These are phyloP conservation scores for Tetrahymena elliotti DNA, from an alignment of 73 alveolate genomes.

Conservation along the genomic window DNA sequence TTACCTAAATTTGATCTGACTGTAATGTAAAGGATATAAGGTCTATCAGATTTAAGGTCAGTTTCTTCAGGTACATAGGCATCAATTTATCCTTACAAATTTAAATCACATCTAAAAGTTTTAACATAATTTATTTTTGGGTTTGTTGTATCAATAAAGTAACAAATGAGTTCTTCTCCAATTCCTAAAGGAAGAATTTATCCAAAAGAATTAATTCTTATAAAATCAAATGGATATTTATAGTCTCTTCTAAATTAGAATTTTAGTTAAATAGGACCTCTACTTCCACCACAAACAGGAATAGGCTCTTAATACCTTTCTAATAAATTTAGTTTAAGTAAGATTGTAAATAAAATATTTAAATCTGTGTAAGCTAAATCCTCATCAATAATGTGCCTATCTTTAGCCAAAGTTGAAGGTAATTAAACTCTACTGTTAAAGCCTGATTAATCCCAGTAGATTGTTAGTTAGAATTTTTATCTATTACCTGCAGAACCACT, in stretches of 20 bases:
- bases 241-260: constrained; percentile 2
- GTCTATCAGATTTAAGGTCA: constrained; percentile 16
- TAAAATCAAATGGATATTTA: constrained; percentile 23
- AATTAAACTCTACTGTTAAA: background rate
- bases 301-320: constrained; percentile 16
- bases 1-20: background rate
- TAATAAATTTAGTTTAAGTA: background rate
- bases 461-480: background rate
- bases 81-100: background rate
- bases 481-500: background rate
- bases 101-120: constrained; percentile 35
- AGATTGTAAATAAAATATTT: background rate
- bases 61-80: constrained; percentile 31
- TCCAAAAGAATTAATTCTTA: background rate
- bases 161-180: background rate
- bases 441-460: constrained; percentile 1
- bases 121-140: constrained; percentile 1
- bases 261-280: constrained; percentile 24
- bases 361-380: background rate
- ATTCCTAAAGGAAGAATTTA: background rate
- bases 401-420: background rate
- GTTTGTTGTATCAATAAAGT: constrained; percentile 24
- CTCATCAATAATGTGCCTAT: background rate
- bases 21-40: constrained; percentile 11
- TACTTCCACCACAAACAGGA: constrained; percentile 27